A percentile compares a stretch with the other conserved stretches of the same genome.
phyloP scores from a whole-genome alignment of 2,329 filamentous ascomycete species.

The Penicillium sp. region DNA sequence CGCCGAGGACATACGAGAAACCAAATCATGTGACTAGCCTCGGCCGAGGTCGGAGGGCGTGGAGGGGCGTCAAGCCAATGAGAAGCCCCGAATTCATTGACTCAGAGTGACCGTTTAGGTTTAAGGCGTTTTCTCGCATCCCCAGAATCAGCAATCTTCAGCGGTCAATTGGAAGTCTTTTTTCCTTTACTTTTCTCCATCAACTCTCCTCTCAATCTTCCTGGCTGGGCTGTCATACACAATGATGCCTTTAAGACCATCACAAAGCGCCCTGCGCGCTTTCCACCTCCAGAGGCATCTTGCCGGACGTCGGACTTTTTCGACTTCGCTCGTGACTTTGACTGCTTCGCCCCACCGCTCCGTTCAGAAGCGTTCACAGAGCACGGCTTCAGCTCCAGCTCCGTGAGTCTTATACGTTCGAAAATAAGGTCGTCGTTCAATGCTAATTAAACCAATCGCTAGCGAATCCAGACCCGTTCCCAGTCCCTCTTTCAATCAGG shows the following conservation, averaged over 20 bases:
- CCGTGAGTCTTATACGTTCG: constrained; percentile 48
- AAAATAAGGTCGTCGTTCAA: constrained; percentile 16
- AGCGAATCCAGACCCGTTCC: constrained; percentile 59
- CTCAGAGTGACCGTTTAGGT: constrained; percentile 22
- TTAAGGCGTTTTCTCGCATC: constrained; percentile 22
- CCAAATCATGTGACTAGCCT: constrained; percentile 17
- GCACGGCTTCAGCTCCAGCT: constrained; percentile 49
- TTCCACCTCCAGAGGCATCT: constrained; percentile 44
- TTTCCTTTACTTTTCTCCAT: constrained; percentile 19
- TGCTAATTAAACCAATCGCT: constrained; percentile 7
- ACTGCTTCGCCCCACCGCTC: constrained; percentile 48
- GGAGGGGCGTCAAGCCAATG: constrained; percentile 24
- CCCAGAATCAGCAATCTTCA: constrained; percentile 22
- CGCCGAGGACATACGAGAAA: constrained; percentile 10
- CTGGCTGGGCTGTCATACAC: constrained; percentile 37
- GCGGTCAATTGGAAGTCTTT: constrained; percentile 24
- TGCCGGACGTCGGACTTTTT: constrained; percentile 41
- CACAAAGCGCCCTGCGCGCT: constrained; percentile 48
- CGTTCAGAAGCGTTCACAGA: constrained; percentile 45
- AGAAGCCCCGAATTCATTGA: constrained; percentile 25
- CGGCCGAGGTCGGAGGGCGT: constrained; percentile 33
- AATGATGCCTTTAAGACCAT: constrained; percentile 52
- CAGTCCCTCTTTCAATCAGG: constrained; percentile 58
- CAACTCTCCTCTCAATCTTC: constrained; percentile 19
- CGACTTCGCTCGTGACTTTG: constrained; percentile 44